Evolutionary conservation across 139 green algal species (phyloP), one percentile per base, ranked within the genome.

Genomic region (Chlamydomonas eustigma): DNA sequence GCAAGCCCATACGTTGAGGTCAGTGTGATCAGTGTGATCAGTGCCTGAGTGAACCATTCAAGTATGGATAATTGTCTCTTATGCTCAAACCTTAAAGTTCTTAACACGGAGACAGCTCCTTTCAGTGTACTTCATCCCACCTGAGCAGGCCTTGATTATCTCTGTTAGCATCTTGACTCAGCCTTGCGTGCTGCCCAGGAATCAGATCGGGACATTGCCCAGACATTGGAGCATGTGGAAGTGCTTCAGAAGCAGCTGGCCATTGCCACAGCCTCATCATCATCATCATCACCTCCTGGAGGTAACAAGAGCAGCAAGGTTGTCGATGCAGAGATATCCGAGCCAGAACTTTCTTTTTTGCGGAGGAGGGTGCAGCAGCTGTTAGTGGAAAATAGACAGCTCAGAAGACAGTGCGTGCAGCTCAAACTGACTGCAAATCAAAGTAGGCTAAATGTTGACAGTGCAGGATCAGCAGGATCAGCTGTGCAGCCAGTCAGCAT

Each of bases 211-310:
- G 85, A 90, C 67, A 64, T 87, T 50, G 72, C 77, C 50, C 75
- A 87, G 63, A 75, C 78, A 5, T 33, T 85, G 78, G 51, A 81
- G 33, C 82, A 90, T 58, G n/a, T 85, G 8, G 68, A 86, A 34
- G 67, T 90, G 6, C 73, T 90, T 68, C 85, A 88, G 69, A 50
- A n/a, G 8, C 84, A 89, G 74, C 69, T 83, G 36, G 70, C 35
- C 22, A 22, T 44, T 34, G 34, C 34, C 1, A 35, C 28, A 12
- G 18, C 58, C 8, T 28, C n/a, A 38, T 22, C 51, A 5, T 31
- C 69, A 36, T 33, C 25, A 44, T 37, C 44, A 36, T 1, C 79
- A 50, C 1, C 70, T 64, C 44, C 44, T 18, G 12, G 12, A 58
- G 12, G 12, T 28, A 58, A 12, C 12, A 58, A 12, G 18, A 51